Evolutionary conservation across 202 grass and related monocot species (phyloP).

Genomic region (Panicum virgatum): DNA sequence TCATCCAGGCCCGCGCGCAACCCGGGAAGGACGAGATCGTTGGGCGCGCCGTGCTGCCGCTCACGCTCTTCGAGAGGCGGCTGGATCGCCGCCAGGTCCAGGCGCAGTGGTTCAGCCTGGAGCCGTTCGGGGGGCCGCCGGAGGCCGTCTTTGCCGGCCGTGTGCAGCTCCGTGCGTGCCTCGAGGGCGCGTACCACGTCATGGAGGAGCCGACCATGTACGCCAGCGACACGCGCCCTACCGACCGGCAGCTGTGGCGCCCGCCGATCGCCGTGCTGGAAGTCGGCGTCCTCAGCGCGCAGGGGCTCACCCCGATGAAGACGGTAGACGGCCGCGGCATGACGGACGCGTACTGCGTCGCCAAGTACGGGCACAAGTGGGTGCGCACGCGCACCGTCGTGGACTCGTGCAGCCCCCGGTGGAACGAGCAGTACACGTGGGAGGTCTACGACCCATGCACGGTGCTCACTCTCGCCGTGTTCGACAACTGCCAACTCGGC

Average conservation of each 20-base stretch:
- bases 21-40: constrained; percentile 62
- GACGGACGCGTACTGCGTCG: constrained; percentile 73
- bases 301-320: constrained; percentile 65
- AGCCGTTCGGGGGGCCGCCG: constrained; percentile 43
- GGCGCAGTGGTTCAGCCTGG: constrained; percentile 76
- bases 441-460: constrained; percentile 81
- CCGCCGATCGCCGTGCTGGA: constrained; percentile 68
- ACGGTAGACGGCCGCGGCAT: constrained; percentile 38
- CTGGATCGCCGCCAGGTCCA: constrained; percentile 45
- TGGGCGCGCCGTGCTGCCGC: constrained; percentile 48
- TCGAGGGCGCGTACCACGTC: constrained; percentile 82
- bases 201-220: constrained; percentile 77
- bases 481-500: constrained; percentile 61
- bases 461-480: constrained; percentile 73
- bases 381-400: constrained; percentile 69
- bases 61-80: constrained; percentile 62
- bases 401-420: constrained; percentile 50
- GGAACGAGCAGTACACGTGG: constrained; percentile 97
- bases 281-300: constrained; percentile 66
- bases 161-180: constrained; percentile 65
- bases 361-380: constrained; percentile 91
- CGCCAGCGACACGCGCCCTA: constrained; percentile 67
- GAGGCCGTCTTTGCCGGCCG: constrained; percentile 48
- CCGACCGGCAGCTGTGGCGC: constrained; percentile 65
- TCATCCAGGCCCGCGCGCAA: constrained; percentile 52